These are phyloP conservation scores for Massarina eburnea DNA, from an alignment of 2,329 filamentous ascomycete species.

Conservation along the genomic window DNA sequence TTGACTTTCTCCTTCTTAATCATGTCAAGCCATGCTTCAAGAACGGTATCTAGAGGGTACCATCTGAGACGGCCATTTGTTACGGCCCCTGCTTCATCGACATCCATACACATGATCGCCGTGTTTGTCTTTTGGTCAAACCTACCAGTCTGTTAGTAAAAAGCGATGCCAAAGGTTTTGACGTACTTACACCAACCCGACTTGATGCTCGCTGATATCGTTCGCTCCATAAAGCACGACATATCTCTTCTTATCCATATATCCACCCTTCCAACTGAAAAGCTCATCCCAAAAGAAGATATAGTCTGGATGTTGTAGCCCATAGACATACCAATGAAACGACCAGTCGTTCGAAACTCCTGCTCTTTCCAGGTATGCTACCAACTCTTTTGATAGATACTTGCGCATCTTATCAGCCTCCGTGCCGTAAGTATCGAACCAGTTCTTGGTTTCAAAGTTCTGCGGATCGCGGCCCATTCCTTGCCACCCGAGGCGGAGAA, in stretches of 20 bases:
- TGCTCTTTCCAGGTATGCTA: conserved; percentile 6
- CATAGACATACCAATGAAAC: conserved; percentile 7
- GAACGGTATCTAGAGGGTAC: conserved; percentile 13
- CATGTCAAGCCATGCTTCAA: conserved; percentile 18
- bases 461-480: not conserved
- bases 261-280: not conserved
- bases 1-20: conserved; percentile 14
- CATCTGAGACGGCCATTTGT: conserved; percentile 11
- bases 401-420: conserved; percentile 2
- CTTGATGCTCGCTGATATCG: conserved; percentile 2
- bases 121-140: conserved; percentile 14
- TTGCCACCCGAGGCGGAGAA: conserved; percentile 8
- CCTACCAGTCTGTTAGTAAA: conserved; percentile 2
- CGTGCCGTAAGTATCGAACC: conserved; percentile 4
- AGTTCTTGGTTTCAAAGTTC: conserved; percentile 1
- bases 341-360: not conserved
- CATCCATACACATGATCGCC: conserved; percentile 9
- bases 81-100: conserved; percentile 3
- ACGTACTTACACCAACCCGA: conserved; percentile 7
- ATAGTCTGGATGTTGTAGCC: conserved; percentile 1
- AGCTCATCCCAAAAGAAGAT: conserved; percentile 2
- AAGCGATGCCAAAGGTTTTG: no score
- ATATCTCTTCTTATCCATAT: conserved; percentile 3
- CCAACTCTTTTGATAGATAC: conserved; percentile 1
- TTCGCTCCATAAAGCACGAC: conserved; percentile 7